A percentile compares a stretch with the other conserved stretches of the same genome.
phyloP scores from a whole-genome alignment of 371 early-diverging fungal species.

The Mucor plumbeus region DNA sequence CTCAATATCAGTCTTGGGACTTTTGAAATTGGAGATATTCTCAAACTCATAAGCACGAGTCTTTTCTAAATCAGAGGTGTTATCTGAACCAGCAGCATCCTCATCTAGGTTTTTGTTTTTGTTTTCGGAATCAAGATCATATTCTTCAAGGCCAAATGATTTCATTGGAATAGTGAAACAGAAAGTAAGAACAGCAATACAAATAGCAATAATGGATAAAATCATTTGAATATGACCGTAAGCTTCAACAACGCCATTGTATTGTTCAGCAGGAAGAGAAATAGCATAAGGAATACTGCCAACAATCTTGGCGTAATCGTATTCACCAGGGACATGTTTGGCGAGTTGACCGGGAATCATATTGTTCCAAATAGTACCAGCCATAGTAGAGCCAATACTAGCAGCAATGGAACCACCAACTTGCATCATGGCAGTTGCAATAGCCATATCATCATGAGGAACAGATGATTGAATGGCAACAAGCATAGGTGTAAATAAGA shows the following conservation, averaged over 20 bases:
- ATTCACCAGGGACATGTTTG: slow-evolving; percentile 44
- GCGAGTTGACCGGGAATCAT: slow-evolving; percentile 39
- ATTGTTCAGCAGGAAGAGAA: slow-evolving; percentile 36
- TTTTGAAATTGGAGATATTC: neutral
- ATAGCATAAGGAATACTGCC: slow-evolving; percentile 30
- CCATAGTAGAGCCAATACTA: slow-evolving; percentile 44
- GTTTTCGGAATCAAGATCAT: neutral
- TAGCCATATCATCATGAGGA: slow-evolving; percentile 41
- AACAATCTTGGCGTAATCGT: slow-evolving; percentile 33
- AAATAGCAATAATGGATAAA: slow-evolving; percentile 35
- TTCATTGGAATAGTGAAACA: slow-evolving; percentile 43
- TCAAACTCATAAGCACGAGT: neutral
- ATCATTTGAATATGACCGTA: slow-evolving; percentile 40
- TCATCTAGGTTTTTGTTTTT: neutral
- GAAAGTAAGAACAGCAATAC: slow-evolving; percentile 36
- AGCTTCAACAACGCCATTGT: slow-evolving; percentile 32
- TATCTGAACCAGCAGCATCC: neutral
- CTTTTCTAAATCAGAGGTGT: neutral
- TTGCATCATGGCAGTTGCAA: slow-evolving; percentile 42
- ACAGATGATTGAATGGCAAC: slow-evolving; percentile 47
- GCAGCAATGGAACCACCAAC: slow-evolving; percentile 42
- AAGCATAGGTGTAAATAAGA: slow-evolving; percentile 32
- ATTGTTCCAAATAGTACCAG: slow-evolving; percentile 45
- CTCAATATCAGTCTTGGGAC: too few species aligned
- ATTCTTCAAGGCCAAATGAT: slow-evolving; percentile 39